phyloP scores from a whole-genome alignment of 2,329 filamentous ascomycete genomes.

The Stachybotrys echinatus region DNA sequence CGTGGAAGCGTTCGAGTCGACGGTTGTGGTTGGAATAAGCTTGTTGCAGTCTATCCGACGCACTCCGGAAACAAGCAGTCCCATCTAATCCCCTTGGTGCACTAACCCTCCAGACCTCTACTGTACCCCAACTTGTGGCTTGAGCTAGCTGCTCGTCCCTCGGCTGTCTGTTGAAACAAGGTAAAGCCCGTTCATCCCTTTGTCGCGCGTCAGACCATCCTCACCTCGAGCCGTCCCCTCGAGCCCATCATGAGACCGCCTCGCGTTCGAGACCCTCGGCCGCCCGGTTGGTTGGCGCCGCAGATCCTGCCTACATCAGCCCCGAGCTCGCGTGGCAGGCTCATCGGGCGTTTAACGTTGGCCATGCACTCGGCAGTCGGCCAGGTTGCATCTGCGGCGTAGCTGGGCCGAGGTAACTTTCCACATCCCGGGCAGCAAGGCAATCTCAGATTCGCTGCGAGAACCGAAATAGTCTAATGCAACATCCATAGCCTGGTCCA shows the following conservation, averaged over 20 bases:
- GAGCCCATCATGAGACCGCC: background rate
- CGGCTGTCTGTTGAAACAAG: background rate
- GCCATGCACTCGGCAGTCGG: no score
- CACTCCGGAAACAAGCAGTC: no score
- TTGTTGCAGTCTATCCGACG: no score
- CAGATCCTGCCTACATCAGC: background rate
- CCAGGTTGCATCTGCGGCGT: background rate
- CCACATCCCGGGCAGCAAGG: no score
- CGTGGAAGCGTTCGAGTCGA: no score
- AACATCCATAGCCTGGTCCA: no score
- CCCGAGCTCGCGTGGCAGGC: no score
- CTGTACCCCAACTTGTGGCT: background rate
- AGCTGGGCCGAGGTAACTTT: background rate
- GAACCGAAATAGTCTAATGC: no score
- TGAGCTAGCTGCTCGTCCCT: background rate
- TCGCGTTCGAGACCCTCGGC: background rate
- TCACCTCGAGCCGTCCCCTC: background rate
- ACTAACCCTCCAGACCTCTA: background rate
- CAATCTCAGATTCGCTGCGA: no score
- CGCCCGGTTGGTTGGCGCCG: background rate
- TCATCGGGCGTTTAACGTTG: background rate
- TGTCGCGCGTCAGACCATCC: background rate
- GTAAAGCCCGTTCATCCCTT: background rate
- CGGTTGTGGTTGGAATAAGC: no score
- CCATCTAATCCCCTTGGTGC: no score